These are phyloP conservation scores for Yarrowia galli DNA, from an alignment of 1,139 yeast genomes.

Conservation along the genomic window DNA sequence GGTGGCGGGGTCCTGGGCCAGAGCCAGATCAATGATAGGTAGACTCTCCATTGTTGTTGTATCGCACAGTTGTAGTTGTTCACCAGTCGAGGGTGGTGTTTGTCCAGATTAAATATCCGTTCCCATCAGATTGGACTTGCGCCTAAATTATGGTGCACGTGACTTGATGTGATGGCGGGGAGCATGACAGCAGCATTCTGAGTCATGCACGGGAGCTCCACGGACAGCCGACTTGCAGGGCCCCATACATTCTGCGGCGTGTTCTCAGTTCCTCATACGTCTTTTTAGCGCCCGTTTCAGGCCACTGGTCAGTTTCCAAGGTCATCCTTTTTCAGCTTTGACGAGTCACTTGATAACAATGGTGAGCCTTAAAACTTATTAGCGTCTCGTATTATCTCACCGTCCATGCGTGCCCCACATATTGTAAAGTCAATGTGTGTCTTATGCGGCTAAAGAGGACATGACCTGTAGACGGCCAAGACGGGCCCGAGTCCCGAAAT, in stretches of 20 bases:
- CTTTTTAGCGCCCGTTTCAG: not conserved
- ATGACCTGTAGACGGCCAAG: not conserved
- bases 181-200: slow-evolving; percentile 7
- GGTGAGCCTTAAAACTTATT: no score
- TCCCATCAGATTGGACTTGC: not conserved
- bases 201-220: slow-evolving; percentile 8
- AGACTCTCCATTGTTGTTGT: slow-evolving; percentile 4
- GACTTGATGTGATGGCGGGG: slow-evolving; percentile 28
- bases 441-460: slow-evolving; percentile 2
- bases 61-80: no score
- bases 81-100: no score
- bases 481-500: not conserved
- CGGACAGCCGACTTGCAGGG: not conserved
- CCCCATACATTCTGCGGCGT: not conserved
- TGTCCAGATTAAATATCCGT: not conserved
- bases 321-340: no score
- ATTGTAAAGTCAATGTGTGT: not conserved
- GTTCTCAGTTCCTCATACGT: no score
- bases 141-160: slow-evolving; percentile 23
- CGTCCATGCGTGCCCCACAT: not conserved
- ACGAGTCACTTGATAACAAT: no score
- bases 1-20: slow-evolving; percentile 35
- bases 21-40: slow-evolving; percentile 32
- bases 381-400: not conserved
- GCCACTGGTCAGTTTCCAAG: no score